phyloP scores from a whole-genome alignment of 169 alveolate species.

The Cystoisospora suis region DNA sequence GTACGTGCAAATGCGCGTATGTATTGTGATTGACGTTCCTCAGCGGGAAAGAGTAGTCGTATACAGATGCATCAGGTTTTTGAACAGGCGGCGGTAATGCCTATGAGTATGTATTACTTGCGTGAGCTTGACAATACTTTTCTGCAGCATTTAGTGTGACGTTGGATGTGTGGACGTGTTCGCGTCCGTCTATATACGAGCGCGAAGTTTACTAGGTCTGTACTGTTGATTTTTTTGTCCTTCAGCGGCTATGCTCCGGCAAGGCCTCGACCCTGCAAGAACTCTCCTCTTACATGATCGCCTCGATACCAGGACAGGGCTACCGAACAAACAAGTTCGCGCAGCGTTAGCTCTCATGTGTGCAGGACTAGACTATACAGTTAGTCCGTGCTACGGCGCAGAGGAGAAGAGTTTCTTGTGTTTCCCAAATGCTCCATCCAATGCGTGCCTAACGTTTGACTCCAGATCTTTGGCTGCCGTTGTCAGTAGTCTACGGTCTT shows the following conservation, averaged over 20 bases:
- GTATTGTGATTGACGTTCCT: no score
- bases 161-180: neutral
- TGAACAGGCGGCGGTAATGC: no score
- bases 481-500: no score
- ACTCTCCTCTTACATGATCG: slow-evolving; percentile 2
- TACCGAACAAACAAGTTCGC: neutral
- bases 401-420: neutral
- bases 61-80: no score
- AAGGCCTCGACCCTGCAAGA: neutral
- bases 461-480: neutral
- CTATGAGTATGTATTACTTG: no score
- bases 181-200: neutral
- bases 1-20: no score
- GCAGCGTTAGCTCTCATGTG: slow-evolving; percentile 10
- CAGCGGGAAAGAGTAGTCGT: no score
- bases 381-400: slow-evolving; percentile 4
- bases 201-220: neutral
- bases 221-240: neutral
- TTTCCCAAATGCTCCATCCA: neutral
- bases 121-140: no score
- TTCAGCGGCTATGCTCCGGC: slow-evolving; percentile 28
- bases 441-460: slow-evolving; percentile 18
- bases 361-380: neutral
- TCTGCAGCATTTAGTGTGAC: no score
- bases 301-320: neutral